Evolutionary conservation across 805 yeast species (phyloP).

Genomic region (Ogataea ganodermae): DNA sequence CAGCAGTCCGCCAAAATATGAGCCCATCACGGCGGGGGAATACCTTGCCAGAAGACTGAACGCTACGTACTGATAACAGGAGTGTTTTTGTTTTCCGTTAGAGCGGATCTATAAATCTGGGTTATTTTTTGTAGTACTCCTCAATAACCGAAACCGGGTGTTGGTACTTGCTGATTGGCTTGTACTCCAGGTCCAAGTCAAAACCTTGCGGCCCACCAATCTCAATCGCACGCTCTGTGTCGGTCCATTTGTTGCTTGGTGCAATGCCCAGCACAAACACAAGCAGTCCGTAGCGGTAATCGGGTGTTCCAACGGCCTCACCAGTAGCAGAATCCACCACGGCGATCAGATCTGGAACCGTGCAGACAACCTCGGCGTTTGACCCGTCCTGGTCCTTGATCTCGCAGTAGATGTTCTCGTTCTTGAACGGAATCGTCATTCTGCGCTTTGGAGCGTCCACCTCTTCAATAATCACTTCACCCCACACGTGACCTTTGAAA

Average conservation of each 20-base stretch:
- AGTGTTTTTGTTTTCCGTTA: background rate
- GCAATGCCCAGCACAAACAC: constrained; percentile 46
- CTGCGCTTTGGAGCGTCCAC: constrained; percentile 16
- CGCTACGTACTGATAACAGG: constrained; percentile 19
- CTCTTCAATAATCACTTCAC: constrained; percentile 40
- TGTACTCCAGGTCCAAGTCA: constrained; percentile 37
- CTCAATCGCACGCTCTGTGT: constrained; percentile 37
- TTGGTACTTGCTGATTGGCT: constrained; percentile 40
- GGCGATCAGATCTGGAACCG: constrained; percentile 50
- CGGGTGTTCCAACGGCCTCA: constrained; percentile 51
- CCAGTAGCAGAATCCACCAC: constrained; percentile 45
- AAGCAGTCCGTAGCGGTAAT: constrained; percentile 45
- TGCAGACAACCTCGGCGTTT: constrained; percentile 36
- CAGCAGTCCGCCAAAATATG: constrained; percentile 21
- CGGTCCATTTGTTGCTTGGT: constrained; percentile 40
- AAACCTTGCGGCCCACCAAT: constrained; percentile 46
- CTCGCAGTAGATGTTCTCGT: constrained; percentile 45
- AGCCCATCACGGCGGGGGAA: constrained; percentile 26
- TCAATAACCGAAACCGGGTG: constrained; percentile 42
- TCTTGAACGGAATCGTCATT: constrained; percentile 48
- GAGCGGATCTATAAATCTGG: no score
- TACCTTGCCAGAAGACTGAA: constrained; percentile 25
- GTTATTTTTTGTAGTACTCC: constrained; percentile 29
- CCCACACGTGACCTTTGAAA: constrained; percentile 46
- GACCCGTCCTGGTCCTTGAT: constrained; percentile 22